These are phyloP conservation scores for Blakeslea trispora DNA, from an alignment of 371 early-diverging fungal species.

Conservation along the genomic window DNA sequence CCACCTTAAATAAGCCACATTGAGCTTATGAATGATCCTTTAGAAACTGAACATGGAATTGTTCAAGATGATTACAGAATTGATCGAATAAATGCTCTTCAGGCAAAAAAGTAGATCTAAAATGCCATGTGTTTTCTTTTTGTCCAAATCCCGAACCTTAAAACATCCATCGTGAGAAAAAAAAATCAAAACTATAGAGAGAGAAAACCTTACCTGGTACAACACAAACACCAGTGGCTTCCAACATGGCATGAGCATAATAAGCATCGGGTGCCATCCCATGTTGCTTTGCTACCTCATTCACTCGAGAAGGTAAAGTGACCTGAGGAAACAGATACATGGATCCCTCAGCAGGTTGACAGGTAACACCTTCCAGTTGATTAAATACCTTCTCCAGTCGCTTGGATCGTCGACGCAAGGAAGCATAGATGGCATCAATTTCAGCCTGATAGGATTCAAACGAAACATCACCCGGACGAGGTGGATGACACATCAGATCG, in stretches of 20 bases:
- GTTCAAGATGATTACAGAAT: conserved; percentile 72
- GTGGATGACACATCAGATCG: conserved; percentile 94
- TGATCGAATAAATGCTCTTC: conserved; percentile 89
- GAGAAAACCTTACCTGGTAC: conserved; percentile 47
- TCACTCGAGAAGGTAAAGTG: conserved; percentile 70
- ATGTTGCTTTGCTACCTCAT: conserved; percentile 66
- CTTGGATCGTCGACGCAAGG: conserved; percentile 79
- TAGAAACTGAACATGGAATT: conserved; percentile 84
- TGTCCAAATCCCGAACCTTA: conserved; percentile 88
- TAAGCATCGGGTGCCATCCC: conserved; percentile 80
- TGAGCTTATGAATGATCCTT: too few species aligned
- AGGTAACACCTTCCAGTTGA: conserved; percentile 81
- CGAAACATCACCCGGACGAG: conserved; percentile 76
- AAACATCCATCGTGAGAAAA: conserved; percentile 10
- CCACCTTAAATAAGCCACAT: conserved; percentile 1
- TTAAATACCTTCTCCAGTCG: conserved; percentile 82
- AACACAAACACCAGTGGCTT: conserved; percentile 88
- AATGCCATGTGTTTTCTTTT: conserved; percentile 89
- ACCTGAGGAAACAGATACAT: conserved; percentile 96
- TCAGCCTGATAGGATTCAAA: conserved; percentile 79
- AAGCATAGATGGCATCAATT: conserved; percentile 74
- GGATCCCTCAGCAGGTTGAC: conserved; percentile 89
- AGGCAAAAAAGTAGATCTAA: conserved; percentile 95
- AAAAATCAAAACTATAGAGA: too few species aligned
- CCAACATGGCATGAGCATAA: conserved; percentile 86